Base-by-base conservation (phyloP, 805 yeast species). In the Starmerella gropengiesseri region DNA sequence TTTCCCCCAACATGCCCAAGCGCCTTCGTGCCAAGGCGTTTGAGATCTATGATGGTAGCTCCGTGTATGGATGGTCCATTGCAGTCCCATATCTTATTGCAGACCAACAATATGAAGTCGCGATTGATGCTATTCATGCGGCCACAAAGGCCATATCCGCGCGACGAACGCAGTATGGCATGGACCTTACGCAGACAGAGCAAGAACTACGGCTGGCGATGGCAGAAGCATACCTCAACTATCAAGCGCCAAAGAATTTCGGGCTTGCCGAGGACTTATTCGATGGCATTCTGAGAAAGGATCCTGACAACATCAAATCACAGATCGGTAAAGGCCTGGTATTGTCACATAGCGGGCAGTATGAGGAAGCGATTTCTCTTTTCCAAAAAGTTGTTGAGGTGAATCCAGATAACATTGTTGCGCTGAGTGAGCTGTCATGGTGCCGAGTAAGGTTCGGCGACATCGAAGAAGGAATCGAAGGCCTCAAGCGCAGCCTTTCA, bases 201-300 rank as follows among this genome's bases (percentile, higher is more conserved):
- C 69, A 68, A 40, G 81, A 77, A 40, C 62, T 83, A 18, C 66
- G 80, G 7, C 69, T 85, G 28, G 67, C 74, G 19, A 66, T 83
- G 42, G 97, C 91, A 0, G 72, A 77, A 0, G 70, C 81, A 1
- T 83, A 86, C 56, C 82, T 94, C 0, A 80, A 83, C 56, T 73
- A 78, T 55, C 95, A 89, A 58, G 81, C 96, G 0, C 98, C 97
- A 9, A 85, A 85, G 60, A 82, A 89, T 60, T 84, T 75, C 55
- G 67, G 73, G 2, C 68, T 78, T 20, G 97, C 98, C 0, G 56
- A 80, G 22, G 74, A 74, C 37, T 60, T 86, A 13, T 91, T 80
- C 59, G 80, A 81, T 28, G 63, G 67, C 19, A 74, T 86, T 3
- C 64, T 84, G 20, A 50, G 59, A 0, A 64, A 64, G 17, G 63